These are phyloP conservation scores for Calophaca sinica DNA, from an alignment of 306 rosid species.

Conservation along the genomic window DNA sequence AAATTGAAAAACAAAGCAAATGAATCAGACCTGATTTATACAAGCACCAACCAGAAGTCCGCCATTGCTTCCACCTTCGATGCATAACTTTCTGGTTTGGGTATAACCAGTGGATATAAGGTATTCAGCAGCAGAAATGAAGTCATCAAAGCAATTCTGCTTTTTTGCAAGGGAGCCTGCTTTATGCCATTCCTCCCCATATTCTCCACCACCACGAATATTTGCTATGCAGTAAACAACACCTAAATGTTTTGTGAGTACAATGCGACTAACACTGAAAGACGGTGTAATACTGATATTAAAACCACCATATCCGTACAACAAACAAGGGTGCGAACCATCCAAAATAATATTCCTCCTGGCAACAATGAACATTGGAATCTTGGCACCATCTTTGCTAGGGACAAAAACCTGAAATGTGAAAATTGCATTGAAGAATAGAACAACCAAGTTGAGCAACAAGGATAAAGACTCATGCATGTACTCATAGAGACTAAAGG, in stretches of 20 bases:
- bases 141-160: slow-evolving; percentile 97
- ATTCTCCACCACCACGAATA: slow-evolving; percentile 99
- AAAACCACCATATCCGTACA: slow-evolving; percentile 96
- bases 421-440: slow-evolving; percentile 29
- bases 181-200: slow-evolving; percentile 99
- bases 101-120: slow-evolving; percentile 88
- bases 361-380: slow-evolving; percentile 85
- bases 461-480: slow-evolving; percentile 20
- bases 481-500: slow-evolving; percentile 14
- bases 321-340: slow-evolving; percentile 94
- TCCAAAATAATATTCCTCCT: slow-evolving; percentile 70
- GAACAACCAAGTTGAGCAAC: slow-evolving; percentile 36
- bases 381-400: slow-evolving; percentile 86
- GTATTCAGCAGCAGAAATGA: slow-evolving; percentile 88
- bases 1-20: slow-evolving; percentile 26
- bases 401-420: slow-evolving; percentile 77
- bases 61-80: slow-evolving; percentile 98
- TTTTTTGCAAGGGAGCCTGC: slow-evolving; percentile 90
- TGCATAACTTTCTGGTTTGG: slow-evolving; percentile 78
- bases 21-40: slow-evolving; percentile 80
- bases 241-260: slow-evolving; percentile 83
- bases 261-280: slow-evolving; percentile 76
- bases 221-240: slow-evolving; percentile 85
- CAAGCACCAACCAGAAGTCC: slow-evolving; percentile 98
- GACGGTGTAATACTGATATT: slow-evolving; percentile 80